Percentiles rank a stretch among this genome's conserved stretches.
Evolutionary conservation across 202 grass and related monocot genomes (phyloP).

Genomic region (Setaria viridis): DNA sequence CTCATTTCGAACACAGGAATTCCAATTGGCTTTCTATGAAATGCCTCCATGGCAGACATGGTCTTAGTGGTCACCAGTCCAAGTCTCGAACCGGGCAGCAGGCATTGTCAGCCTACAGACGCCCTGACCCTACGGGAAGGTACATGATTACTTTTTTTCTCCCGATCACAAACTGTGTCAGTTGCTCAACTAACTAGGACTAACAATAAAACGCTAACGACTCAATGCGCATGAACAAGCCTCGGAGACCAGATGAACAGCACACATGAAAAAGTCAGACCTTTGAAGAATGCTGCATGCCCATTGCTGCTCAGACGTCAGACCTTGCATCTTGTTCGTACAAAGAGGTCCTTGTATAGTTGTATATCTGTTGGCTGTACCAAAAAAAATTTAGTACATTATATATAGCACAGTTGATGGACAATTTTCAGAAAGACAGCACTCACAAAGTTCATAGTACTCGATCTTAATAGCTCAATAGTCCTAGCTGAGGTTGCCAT

Average conservation of each 20-base stretch:
- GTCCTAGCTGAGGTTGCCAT: background rate
- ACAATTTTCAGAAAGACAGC: slow-evolving; percentile 40
- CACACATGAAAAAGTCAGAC: slow-evolving; percentile 39
- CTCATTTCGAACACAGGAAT: background rate
- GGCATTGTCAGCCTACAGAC: slow-evolving; percentile 3
- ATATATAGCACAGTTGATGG: background rate
- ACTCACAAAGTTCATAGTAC: background rate
- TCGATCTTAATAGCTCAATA: background rate
- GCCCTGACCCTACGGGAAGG: background rate
- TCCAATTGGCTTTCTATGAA: background rate
- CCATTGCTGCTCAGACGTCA: too few species aligned
- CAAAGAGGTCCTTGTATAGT: background rate
- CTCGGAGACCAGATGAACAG: slow-evolving; percentile 4
- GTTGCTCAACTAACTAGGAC: slow-evolving; percentile 12
- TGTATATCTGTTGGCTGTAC: background rate
- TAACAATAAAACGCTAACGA: slow-evolving; percentile 1
- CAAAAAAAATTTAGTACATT: background rate
- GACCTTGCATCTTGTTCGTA: background rate
- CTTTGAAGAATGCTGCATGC: background rate
- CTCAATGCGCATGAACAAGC: slow-evolving; percentile 9
- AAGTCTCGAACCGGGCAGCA: background rate
- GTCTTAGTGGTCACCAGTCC: background rate
- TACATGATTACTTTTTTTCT: background rate
- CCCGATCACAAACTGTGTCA: background rate
- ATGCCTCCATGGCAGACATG: background rate